Evolutionary conservation across 2,329 filamentous ascomycete genomes (phyloP).

Genomic region (Fusarium verticillioides): DNA sequence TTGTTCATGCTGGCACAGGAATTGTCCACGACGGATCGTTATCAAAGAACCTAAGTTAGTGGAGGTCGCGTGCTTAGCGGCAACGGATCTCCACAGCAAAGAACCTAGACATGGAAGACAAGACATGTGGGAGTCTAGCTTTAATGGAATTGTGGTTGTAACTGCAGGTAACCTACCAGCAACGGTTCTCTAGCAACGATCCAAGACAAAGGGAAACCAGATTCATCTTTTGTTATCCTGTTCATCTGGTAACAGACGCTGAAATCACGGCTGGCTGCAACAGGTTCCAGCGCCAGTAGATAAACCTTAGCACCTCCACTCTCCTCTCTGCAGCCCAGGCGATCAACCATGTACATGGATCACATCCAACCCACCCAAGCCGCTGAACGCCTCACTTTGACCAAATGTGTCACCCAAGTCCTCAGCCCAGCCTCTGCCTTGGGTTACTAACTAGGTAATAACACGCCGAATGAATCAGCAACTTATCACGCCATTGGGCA

Average conservation of each 20-base stretch:
- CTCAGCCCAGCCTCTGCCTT: conserved; percentile 11
- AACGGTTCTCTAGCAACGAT: conserved; percentile 19
- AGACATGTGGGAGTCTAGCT: conserved; percentile 5
- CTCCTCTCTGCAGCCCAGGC: conserved; percentile 5
- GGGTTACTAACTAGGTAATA: not conserved
- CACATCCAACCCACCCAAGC: not conserved
- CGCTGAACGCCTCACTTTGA: conserved; percentile 31
- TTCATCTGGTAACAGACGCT: not conserved
- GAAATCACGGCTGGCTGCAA: not conserved
- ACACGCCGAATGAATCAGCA: conserved; percentile 22
- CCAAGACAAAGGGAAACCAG: conserved; percentile 9
- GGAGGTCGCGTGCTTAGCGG: conserved; percentile 40
- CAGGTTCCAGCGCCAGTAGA: conserved; percentile 2
- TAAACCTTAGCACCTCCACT: conserved; percentile 18
- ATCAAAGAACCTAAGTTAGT: conserved; percentile 29
- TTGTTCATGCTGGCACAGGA: not conserved
- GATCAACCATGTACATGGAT: conserved; percentile 15
- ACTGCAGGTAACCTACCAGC: conserved; percentile 17
- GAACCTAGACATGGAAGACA: not conserved
- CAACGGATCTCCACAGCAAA: conserved; percentile 21
- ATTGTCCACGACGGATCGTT: conserved; percentile 16
- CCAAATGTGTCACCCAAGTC: conserved; percentile 1
- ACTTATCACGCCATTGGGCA: conserved; percentile 29
- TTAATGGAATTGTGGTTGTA: conserved; percentile 29
- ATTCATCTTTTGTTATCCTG: not conserved